Evolutionary conservation across 441 rosid genomes (phyloP), one percentile per base, ranked within the genome.

Genomic region (Bocquillonia castaneifolia): DNA sequence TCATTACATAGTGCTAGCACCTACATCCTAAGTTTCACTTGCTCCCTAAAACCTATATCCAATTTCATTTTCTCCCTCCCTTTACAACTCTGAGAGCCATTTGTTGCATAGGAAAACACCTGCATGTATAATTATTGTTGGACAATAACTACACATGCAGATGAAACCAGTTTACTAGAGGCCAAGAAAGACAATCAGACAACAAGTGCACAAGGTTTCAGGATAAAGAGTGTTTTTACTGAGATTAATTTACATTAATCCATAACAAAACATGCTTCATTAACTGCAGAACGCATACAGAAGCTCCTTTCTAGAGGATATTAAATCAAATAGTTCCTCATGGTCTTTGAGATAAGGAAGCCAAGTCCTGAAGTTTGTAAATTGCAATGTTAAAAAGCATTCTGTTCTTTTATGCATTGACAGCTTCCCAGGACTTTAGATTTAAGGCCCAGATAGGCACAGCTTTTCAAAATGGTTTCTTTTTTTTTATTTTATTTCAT

Each of bases 181-280:
- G 25, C 53, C 26, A 15, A 42, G 45, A 36, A 64, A 18, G 26
- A 42, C 28, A 3, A 54, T 65, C 60, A 23, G n/a, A 44, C 50
- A 57, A 1, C 45, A 31, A n/a, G n/a, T n/a, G n/a, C n/a, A n/a
- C n/a, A n/a, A n/a, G n/a, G n/a, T n/a, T n/a, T n/a, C n/a, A n/a
- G n/a, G n/a, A n/a, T n/a, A n/a, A n/a, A 60, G 25, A 59, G 6
- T n/a, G 12, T 59, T 50, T 8, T 37, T n/a, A 51, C 50, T 59
- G 34, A 61, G n/a, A 59, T 48, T 48, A 25, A 34, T 13, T 47
- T 36, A n/a, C 42, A 60, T 15, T 3, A 68, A 50, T 31, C 0
- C 63, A 56, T 7, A 56, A 23, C 10, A 67, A 58, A 45, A 1
- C 23, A 59, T 68, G 59, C 28, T 44, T 23, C 47, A 66, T n/a